Evolutionary conservation across 306 rosid genomes (phyloP), one percentile per base, ranked within the genome.

Genomic region (Betula pendula): DNA sequence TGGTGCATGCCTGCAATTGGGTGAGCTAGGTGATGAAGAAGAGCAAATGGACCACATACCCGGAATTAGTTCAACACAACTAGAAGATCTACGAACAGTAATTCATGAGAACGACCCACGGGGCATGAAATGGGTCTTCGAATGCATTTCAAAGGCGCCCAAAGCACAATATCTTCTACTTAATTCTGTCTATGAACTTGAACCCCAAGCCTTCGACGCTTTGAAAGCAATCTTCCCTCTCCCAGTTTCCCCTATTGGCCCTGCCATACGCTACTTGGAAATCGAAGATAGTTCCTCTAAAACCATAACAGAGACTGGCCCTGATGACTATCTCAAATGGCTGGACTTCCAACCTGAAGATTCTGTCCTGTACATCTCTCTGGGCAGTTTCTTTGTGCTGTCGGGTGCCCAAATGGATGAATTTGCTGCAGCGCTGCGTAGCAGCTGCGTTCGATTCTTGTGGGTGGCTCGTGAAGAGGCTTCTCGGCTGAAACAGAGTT

Each of bases 201-300:
- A 90, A 66, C 10, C 77, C 7, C 72, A 77, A 82, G 70, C 68
- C 31, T 76, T 86, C 38, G 76, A 84, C 66, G 48, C 75, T 69
- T 70, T 90, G 47, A 76, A 72, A 60, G 65, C 85, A 2, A 75
- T 70, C 38, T 76, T 74, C 56, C 51, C 88, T 45, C 83, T 84
- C 65, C 89, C 84, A 2, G 51, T 90, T 31, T 88, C 76, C 77
- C 82, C 89, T 11, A 67, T 86, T 56, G 90, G 92, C 47, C 95
- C 92, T 31, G 77, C 86, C 31, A 83, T 84, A 72, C 90, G 88
- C 15, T 80, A 82, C 42, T 70, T 90, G 14, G 84, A 76, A 31
- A 76, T 74, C 20, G 80, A 44, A 58, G 68, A 76, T 5, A 31
- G 17, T n/a, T 48, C 20, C 22, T 43, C 47, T 1, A 8, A 9